Percentiles rank a stretch among this genome's conserved stretches.
These are phyloP conservation scores for Syncephalastrum monosporum DNA, from an alignment of 371 early-diverging fungal species.

Conservation along the genomic window DNA sequence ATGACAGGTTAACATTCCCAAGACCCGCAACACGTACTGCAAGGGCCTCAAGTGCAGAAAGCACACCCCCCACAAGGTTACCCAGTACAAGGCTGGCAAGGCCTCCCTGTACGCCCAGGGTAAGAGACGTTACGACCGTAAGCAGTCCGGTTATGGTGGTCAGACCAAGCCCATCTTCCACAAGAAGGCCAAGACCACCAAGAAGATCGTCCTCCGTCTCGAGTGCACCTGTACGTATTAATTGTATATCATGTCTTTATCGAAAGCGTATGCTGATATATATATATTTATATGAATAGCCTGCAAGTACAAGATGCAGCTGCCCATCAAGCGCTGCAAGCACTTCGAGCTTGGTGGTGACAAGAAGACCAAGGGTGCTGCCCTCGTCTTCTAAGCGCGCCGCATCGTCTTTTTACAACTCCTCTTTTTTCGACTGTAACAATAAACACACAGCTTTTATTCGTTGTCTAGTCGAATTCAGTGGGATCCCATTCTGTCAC, in stretches of 20 bases:
- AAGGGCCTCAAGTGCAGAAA: constrained; percentile 94
- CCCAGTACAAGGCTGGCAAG: constrained; percentile 99
- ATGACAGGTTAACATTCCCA: constrained; percentile 94
- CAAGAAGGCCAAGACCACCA: constrained; percentile 98
- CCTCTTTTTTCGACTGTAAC: constrained; percentile 3
- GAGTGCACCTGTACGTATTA: constrained; percentile 80
- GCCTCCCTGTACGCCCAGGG: constrained; percentile 97
- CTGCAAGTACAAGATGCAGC: constrained; percentile 97
- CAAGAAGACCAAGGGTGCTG: constrained; percentile 86
- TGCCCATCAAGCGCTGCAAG: constrained; percentile 98
- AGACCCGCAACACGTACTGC: constrained; percentile 98
- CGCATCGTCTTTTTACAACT: constrained; percentile 2
- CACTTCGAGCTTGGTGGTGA: constrained; percentile 99
- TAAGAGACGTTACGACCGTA: constrained; percentile 67
- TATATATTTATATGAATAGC: constrained; percentile 11
- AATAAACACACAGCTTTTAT: constrained; percentile 5
- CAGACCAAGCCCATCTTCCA: constrained; percentile 99
- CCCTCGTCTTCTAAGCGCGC: constrained; percentile 68
- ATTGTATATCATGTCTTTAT: no score
- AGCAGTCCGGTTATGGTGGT: constrained; percentile 97
- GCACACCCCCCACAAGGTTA: constrained; percentile 99
- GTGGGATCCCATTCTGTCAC: constrained; percentile 39
- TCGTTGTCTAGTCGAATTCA: constrained; percentile 14
- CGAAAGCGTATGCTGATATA: background rate
- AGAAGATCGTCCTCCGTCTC: constrained; percentile 98